A percentile compares a stretch with the other conserved stretches of the same genome.
phyloP scores from a whole-genome alignment of 2,329 filamentous ascomycete species.

The Onygenales sp. region DNA sequence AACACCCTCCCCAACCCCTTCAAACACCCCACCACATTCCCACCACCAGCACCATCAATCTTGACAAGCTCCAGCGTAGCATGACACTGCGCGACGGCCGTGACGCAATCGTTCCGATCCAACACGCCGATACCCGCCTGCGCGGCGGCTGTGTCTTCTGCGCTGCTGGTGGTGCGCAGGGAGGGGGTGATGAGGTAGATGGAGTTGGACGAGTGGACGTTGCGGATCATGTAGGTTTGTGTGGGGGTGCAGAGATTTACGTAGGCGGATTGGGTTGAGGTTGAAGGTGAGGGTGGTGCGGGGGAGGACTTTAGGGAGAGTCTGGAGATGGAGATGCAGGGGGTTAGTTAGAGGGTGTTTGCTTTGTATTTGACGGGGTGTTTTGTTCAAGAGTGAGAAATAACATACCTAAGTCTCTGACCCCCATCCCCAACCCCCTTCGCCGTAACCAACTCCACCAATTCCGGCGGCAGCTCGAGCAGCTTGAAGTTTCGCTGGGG shows the following conservation, averaged over 20 bases:
- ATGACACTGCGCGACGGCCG: slow-evolving; percentile 35
- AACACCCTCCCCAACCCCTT: slow-evolving; percentile 14
- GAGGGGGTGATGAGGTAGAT: slow-evolving; percentile 44
- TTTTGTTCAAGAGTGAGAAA: neutral
- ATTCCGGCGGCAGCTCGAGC: slow-evolving; percentile 50
- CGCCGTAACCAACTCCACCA: slow-evolving; percentile 45
- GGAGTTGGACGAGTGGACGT: slow-evolving; percentile 58
- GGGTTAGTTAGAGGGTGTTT: neutral
- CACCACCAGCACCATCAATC: slow-evolving; percentile 15
- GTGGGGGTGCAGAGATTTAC: slow-evolving; percentile 51
- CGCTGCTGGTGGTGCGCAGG: slow-evolving; percentile 10
- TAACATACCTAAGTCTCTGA: slow-evolving; percentile 18
- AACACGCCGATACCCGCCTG: slow-evolving; percentile 4
- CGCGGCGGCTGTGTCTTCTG: slow-evolving; percentile 12
- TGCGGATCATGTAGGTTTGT: slow-evolving; percentile 51
- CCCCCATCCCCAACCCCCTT: slow-evolving; percentile 12
- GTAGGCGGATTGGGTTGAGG: slow-evolving; percentile 21
- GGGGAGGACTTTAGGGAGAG: slow-evolving; percentile 32
- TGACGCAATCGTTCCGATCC: slow-evolving; percentile 19
- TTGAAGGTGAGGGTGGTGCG: neutral
- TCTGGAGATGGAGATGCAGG: slow-evolving; percentile 13
- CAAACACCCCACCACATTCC: no score
- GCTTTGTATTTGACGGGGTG: neutral
- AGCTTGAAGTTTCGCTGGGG: slow-evolving; percentile 47
- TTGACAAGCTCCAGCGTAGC: slow-evolving; percentile 37